These are phyloP conservation scores for Trifolium subterraneum DNA, from an alignment of 306 rosid genomes.

Conservation along the genomic window DNA sequence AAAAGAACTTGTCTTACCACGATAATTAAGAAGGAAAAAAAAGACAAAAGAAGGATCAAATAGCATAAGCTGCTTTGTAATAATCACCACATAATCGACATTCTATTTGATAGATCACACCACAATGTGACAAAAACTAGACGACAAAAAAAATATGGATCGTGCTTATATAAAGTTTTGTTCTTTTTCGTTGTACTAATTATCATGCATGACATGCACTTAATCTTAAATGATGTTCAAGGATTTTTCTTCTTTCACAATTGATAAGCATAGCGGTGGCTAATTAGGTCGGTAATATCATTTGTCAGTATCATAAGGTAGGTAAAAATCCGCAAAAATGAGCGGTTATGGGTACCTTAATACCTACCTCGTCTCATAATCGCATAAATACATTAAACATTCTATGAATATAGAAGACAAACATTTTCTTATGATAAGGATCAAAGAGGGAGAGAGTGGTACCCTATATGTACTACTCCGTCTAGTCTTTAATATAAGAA, in stretches of 20 bases:
- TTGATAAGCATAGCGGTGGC: neutral
- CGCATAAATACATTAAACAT: too few relatives aligned
- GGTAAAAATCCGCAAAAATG: too few relatives aligned
- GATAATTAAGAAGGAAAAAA: neutral
- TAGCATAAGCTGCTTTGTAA: conserved; percentile 18
- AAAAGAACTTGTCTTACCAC: neutral
- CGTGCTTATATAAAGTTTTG: conserved; percentile 25
- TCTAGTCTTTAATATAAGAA: too few relatives aligned
- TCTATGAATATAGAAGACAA: too few relatives aligned
- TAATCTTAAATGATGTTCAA: conserved; percentile 1
- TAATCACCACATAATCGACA: conserved; percentile 16
- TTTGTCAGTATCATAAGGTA: neutral
- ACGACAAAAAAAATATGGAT: conserved; percentile 45
- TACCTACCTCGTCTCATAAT: too few relatives aligned
- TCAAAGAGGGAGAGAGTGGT: too few relatives aligned
- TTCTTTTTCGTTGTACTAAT: conserved; percentile 34
- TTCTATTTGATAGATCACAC: conserved; percentile 7
- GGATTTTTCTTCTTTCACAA: neutral
- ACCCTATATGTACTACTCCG: too few relatives aligned
- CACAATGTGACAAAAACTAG: conserved; percentile 41
- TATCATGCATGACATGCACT: conserved; percentile 24
- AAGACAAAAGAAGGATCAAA: conserved; percentile 39
- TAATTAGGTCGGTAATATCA: neutral
- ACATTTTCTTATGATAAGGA: too few relatives aligned
- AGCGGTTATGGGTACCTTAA: too few relatives aligned